Evolutionary conservation across 75 land plant genomes (phyloP).

Genomic region (Sequoiadendron giganteum): DNA sequence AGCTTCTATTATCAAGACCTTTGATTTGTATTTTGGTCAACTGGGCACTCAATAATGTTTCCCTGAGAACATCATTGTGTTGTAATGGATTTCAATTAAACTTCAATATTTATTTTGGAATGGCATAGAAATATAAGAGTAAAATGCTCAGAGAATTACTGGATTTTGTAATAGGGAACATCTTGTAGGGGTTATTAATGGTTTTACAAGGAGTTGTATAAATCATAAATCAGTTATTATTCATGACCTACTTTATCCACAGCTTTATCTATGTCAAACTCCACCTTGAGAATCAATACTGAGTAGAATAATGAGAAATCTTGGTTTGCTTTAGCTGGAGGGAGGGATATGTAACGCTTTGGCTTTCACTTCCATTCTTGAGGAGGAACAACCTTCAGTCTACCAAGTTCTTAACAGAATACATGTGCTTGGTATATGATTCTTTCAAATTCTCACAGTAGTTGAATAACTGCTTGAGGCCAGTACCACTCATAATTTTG

Average conservation of each 20-base stretch:
- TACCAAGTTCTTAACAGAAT: not conserved
- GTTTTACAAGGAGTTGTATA: not conserved
- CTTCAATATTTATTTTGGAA: not conserved
- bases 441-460: not conserved
- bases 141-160: not conserved
- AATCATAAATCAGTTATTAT: not conserved
- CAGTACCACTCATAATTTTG: not conserved
- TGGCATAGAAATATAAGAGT: not conserved
- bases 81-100: not conserved
- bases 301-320: not conserved
- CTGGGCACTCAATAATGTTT: not conserved
- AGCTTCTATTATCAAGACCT: not conserved
- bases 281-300: not conserved
- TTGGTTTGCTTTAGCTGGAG: not conserved
- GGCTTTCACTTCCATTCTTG: not conserved
- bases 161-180: not conserved
- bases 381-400: not conserved
- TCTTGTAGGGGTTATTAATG: not conserved
- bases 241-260: not conserved
- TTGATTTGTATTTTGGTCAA: not conserved
- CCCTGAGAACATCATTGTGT: not conserved
- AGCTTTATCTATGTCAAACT: not conserved
- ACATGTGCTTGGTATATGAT: not conserved
- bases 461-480: not conserved
- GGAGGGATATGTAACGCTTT: not conserved